These are phyloP conservation scores for Buxus sempervirens DNA, from an alignment of 164 flowering plant genomes.

Conservation along the genomic window DNA sequence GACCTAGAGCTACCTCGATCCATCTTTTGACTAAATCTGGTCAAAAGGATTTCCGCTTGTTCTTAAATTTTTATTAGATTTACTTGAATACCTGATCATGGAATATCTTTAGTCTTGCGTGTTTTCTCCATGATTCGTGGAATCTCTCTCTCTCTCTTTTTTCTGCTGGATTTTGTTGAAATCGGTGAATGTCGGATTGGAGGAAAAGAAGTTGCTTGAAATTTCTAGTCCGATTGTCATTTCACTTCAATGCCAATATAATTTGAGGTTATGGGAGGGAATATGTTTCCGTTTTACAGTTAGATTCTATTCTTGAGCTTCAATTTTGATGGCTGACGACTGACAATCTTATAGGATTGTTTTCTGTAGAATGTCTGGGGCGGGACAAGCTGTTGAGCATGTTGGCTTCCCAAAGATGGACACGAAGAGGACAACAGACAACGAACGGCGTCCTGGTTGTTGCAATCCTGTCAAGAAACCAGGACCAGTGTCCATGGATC, in stretches of 20 bases:
- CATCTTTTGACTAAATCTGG: neutral
- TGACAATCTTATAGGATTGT: neutral
- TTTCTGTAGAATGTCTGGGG: slow-evolving; percentile 30
- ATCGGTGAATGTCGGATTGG: slow-evolving; percentile 1
- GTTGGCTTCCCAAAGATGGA: slow-evolving; percentile 31
- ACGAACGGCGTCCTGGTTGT: slow-evolving; percentile 23
- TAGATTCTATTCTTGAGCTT: neutral
- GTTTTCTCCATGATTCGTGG: neutral
- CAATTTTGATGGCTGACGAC: neutral
- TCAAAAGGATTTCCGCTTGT: neutral
- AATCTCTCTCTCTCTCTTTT: neutral
- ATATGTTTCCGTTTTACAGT: too few relatives aligned
- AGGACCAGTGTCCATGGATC: slow-evolving; percentile 76
- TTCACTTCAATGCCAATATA: neutral
- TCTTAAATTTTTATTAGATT: neutral
- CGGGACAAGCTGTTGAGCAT: slow-evolving; percentile 35
- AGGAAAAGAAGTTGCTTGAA: neutral
- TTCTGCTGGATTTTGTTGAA: neutral
- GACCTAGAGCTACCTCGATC: slow-evolving; percentile 1
- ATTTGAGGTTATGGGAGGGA: neutral
- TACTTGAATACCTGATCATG: neutral
- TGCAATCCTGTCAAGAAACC: slow-evolving; percentile 67
- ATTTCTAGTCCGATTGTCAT: neutral
- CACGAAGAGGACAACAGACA: slow-evolving; percentile 15
- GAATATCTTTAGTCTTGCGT: neutral